Evolutionary conservation across 2,329 filamentous ascomycete genomes (phyloP), one percentile per base, ranked within the genome.

Genomic region (Alternaria consortialis): DNA sequence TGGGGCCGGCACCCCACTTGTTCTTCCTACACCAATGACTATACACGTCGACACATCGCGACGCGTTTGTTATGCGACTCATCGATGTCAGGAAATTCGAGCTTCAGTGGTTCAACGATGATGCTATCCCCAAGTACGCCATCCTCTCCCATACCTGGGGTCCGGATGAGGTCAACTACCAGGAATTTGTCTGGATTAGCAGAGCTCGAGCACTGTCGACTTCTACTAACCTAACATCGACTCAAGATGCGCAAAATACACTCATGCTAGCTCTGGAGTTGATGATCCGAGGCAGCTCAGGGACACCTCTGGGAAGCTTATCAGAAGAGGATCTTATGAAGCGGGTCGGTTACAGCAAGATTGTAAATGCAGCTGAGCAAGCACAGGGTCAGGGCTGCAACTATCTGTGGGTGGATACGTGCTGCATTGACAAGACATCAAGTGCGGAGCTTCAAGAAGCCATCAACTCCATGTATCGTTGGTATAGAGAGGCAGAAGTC

Each of bases 401-500:
- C 12, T 67, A 64, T 34, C 60, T 73, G 4, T 74, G 72, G 72
- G 63, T 71, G 6, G 72, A 74, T 52, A 70, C 65, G 7, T 72
- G 66, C 39, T 71, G 69, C 44, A 74, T 73, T 51, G 65, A 72
- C 40, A 72, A 72, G 31, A 66, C 63, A 2, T 64, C 60, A 9
- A 69, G 66, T 43, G 64, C 68, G 4, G 69, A 72, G 40, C 52
- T 73, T 12, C 63, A 66, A 40, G 70, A 74, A 40, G 63, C 70
- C 5, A 71, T 73, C 32, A 72, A 71, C 31, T 71, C 65, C 9
- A 75, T 75, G 71, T 74, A 62, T 59, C 57, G 58, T 6, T 74
- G 64, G 64, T 74, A 74, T 20, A 31, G 66, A 20, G 58, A 67
- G 27, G 64, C 67, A 4, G 60, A 58, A 23, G 47, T 69, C 4